These are phyloP conservation scores for Lepidium sativum DNA, from an alignment of 345 rosid genomes.

Conservation along the genomic window DNA sequence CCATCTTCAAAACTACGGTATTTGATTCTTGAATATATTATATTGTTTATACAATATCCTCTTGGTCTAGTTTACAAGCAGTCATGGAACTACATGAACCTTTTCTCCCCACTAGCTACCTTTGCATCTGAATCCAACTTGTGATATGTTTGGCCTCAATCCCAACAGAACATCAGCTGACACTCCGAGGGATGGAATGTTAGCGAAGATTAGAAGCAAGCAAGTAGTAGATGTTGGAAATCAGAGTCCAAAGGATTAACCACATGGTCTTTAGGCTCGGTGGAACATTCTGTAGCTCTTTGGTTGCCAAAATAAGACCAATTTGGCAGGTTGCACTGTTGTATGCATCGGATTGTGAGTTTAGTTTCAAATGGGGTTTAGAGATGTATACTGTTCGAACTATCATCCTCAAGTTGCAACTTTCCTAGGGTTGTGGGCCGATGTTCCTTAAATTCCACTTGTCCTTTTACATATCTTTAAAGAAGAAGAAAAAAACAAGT, in stretches of 20 bases:
- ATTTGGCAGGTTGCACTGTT: slow-evolving; percentile 11
- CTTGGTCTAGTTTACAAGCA: not conserved
- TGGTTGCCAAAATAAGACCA: slow-evolving; percentile 12
- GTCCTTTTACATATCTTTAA: slow-evolving; percentile 31
- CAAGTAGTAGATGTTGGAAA: not conserved
- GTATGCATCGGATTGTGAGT: slow-evolving; percentile 12
- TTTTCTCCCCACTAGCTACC: not conserved
- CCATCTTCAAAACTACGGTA: not conserved
- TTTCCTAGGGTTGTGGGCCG: slow-evolving; percentile 66
- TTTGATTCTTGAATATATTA: not conserved
- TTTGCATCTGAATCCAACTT: not conserved
- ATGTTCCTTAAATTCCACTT: slow-evolving; percentile 68
- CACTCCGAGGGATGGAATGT: not conserved
- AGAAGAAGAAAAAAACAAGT: slow-evolving; percentile 4
- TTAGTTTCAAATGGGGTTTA: slow-evolving; percentile 1
- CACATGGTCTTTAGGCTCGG: slow-evolving; percentile 13
- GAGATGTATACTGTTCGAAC: slow-evolving; percentile 41
- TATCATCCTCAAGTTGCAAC: slow-evolving; percentile 61
- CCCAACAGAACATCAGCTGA: not conserved
- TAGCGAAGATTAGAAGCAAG: not conserved
- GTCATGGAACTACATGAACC: not conserved
- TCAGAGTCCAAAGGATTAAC: not conserved
- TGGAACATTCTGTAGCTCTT: slow-evolving; percentile 4
- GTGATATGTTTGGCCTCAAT: not conserved
- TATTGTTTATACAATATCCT: not conserved